phyloP scores from a whole-genome alignment of 768 basidiomycete genomes.

The Suillus fuscotomentosus region DNA sequence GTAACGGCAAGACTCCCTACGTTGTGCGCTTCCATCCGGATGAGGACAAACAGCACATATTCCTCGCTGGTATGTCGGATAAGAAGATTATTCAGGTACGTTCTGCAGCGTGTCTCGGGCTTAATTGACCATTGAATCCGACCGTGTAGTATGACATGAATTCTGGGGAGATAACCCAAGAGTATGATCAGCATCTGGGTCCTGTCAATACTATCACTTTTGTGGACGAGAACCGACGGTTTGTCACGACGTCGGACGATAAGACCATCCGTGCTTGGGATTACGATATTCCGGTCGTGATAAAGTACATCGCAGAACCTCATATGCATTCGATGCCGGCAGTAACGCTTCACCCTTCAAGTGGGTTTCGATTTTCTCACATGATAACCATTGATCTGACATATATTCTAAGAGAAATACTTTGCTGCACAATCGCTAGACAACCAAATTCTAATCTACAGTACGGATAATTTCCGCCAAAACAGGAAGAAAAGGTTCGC shows the following conservation, averaged over 20 bases:
- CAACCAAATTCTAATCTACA: slow-evolving; percentile 97
- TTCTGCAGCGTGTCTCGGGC: slow-evolving; percentile 1
- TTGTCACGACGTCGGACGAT: slow-evolving; percentile 98
- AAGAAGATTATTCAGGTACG: slow-evolving; percentile 97
- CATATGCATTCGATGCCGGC: slow-evolving; percentile 99
- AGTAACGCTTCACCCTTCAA: slow-evolving; percentile 91
- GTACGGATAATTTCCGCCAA: slow-evolving; percentile 97
- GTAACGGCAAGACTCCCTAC: slow-evolving; percentile 97
- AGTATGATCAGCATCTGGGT: slow-evolving; percentile 98
- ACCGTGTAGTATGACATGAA: slow-evolving; percentile 84
- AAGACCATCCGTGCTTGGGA: slow-evolving; percentile 99
- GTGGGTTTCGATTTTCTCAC: slow-evolving; percentile 49
- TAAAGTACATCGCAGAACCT: slow-evolving; percentile 99
- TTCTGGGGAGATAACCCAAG: slow-evolving; percentile 93
- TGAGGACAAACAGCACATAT: slow-evolving; percentile 92
- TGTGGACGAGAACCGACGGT: slow-evolving; percentile 95
- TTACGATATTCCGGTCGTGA: slow-evolving; percentile 98
- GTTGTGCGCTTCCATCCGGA: slow-evolving; percentile 96
- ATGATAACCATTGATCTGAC: slow-evolving; percentile 4
- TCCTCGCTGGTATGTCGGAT: slow-evolving; percentile 98
- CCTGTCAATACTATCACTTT: slow-evolving; percentile 99
- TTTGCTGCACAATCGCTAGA: slow-evolving; percentile 97
- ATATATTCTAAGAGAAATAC: slow-evolving; percentile 74
- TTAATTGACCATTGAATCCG: not conserved
- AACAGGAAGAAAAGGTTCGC: slow-evolving; percentile 98